Evolutionary conservation across 2,329 filamentous ascomycete species (phyloP).

Genomic region (Amphichorda felina): DNA sequence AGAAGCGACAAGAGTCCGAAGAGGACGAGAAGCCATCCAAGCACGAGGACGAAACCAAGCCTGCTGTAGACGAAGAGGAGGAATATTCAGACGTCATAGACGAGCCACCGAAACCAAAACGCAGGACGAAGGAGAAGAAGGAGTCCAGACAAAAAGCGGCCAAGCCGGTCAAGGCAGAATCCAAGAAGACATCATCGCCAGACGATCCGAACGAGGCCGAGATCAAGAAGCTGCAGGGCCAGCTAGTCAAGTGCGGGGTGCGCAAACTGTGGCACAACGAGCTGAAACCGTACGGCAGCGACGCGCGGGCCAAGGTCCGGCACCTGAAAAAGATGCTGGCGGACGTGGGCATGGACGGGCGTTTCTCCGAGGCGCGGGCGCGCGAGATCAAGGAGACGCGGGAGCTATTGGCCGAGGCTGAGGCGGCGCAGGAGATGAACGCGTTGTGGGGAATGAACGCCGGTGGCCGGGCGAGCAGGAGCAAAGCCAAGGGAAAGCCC

Average conservation of each 20-base stretch:
- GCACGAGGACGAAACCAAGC: slow-evolving; percentile 8
- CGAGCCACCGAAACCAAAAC: slow-evolving; percentile 48
- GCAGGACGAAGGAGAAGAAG: slow-evolving; percentile 14
- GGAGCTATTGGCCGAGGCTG: slow-evolving; percentile 74
- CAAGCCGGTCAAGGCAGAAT: slow-evolving; percentile 21
- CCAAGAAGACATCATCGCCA: slow-evolving; percentile 11
- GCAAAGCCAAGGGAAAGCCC: slow-evolving; percentile 18
- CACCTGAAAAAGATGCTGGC: slow-evolving; percentile 70
- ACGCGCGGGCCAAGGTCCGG: slow-evolving; percentile 65
- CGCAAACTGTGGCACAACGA: slow-evolving; percentile 87
- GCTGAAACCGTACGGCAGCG: slow-evolving; percentile 60
- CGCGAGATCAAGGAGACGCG: slow-evolving; percentile 77
- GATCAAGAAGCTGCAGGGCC: slow-evolving; percentile 78
- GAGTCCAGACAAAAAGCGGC: slow-evolving; percentile 2
- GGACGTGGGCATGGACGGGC: slow-evolving; percentile 77
- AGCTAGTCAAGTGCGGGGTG: slow-evolving; percentile 81
- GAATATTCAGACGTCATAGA: slow-evolving; percentile 52
- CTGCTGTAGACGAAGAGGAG: slow-evolving; percentile 20
- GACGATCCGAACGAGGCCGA: slow-evolving; percentile 59
- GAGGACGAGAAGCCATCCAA: slow-evolving; percentile 8
- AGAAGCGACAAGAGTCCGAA: slow-evolving; percentile 6
- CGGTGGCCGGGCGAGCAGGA: slow-evolving; percentile 27
- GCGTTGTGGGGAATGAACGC: slow-evolving; percentile 56
- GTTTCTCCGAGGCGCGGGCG: slow-evolving; percentile 77
- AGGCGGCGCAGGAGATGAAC: slow-evolving; percentile 73